Conservation (phyloP, 495 filamentous ascomycete genomes). For the Aspergillus nanangensis region DNA sequence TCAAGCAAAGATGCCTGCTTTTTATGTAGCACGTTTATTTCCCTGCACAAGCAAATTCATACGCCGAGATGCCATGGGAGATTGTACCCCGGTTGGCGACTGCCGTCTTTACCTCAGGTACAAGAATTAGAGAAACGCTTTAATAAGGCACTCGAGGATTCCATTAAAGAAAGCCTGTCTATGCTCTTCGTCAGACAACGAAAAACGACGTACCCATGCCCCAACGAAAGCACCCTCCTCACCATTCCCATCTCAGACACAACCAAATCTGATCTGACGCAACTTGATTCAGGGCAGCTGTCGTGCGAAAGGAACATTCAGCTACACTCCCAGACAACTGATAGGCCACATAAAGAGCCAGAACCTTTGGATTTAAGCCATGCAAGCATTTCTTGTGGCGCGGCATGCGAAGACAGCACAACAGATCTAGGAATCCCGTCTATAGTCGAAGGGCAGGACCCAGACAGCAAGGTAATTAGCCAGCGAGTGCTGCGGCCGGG, state of each 20-base stretch:
- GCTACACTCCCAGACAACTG: slow-evolving; percentile 1
- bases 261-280: slow-evolving; percentile 17
- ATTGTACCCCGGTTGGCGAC: slow-evolving; percentile 11
- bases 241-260: slow-evolving; percentile 6
- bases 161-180: slow-evolving; percentile 1
- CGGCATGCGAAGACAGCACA: not conserved
- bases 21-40: slow-evolving; percentile 9
- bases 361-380: not conserved
- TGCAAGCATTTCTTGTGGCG: slow-evolving; percentile 1
- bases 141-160: not conserved
- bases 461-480: slow-evolving; percentile 1
- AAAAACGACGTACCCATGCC: slow-evolving; percentile 1
- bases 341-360: not conserved
- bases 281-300: slow-evolving; percentile 31
- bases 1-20: slow-evolving; percentile 16
- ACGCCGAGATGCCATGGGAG: slow-evolving; percentile 8
- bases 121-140: slow-evolving; percentile 5
- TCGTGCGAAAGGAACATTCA: slow-evolving; percentile 4
- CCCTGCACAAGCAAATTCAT: slow-evolving; percentile 2
- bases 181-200: slow-evolving; percentile 3
- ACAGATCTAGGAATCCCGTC: not conserved
- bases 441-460: not conserved
- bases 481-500: not conserved
- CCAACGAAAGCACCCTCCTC: slow-evolving; percentile 9
- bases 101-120: slow-evolving; percentile 10